These are phyloP conservation scores for Sclerotinia glacialis DNA, from an alignment of 2,329 filamentous ascomycete genomes.

Conservation along the genomic window DNA sequence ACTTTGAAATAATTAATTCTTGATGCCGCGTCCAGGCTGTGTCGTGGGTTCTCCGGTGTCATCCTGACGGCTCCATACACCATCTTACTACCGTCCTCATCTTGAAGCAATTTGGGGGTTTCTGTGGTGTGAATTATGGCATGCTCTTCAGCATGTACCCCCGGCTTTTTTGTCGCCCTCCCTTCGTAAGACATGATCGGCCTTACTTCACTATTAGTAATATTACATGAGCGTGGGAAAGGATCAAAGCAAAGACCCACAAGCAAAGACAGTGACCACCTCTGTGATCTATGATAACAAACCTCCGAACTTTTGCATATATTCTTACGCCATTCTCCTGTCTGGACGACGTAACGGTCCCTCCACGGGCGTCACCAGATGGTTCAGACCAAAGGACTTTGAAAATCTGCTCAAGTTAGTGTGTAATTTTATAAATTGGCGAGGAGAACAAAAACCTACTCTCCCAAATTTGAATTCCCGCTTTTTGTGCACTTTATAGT, in stretches of 20 bases:
- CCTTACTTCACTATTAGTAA: neutral
- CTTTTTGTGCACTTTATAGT: neutral
- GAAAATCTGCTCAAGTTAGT: constrained; percentile 7
- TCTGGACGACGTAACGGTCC: neutral
- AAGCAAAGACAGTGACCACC: constrained; percentile 9
- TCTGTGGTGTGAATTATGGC: constrained; percentile 10
- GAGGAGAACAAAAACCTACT: neutral
- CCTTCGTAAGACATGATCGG: constrained; percentile 23
- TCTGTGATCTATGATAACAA: neutral
- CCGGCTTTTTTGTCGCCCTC: constrained; percentile 23
- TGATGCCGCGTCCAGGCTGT: constrained; percentile 26
- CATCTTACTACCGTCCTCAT: constrained; percentile 12
- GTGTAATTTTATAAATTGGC: fast-evolving
- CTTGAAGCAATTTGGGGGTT: neutral
- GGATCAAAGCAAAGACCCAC: neutral
- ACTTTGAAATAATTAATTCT: constrained; percentile 36
- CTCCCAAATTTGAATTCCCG: neutral
- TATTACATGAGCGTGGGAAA: no score
- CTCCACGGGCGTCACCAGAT: neutral
- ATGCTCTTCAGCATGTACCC: constrained; percentile 23
- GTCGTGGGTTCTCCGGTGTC: neutral
- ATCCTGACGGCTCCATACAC: constrained; percentile 24
- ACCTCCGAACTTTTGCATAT: constrained; percentile 4
- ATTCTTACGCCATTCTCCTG: neutral
- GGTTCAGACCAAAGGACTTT: constrained; percentile 16